These are phyloP conservation scores for Pochonia chlamydosporia DNA, from an alignment of 2,329 filamentous ascomycete genomes.

Conservation along the genomic window DNA sequence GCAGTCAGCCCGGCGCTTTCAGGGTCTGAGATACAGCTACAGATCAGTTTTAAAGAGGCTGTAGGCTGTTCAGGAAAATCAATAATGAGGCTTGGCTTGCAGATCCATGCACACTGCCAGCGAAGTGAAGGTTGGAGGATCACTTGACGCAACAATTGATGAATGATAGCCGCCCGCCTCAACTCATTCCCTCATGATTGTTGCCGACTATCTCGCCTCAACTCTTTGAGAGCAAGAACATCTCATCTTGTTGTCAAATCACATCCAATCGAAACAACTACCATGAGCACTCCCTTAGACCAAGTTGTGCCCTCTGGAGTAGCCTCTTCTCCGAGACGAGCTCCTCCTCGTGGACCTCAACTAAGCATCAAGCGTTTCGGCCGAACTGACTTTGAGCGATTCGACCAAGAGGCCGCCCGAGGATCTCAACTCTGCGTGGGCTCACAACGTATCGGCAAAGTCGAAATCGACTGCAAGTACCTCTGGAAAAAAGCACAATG, in stretches of 20 bases:
- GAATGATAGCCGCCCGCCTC: no score
- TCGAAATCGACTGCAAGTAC: constrained; percentile 15
- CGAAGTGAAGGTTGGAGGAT: no score
- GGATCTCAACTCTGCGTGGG: constrained; percentile 13
- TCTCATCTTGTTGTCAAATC: not conserved
- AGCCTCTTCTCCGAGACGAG: not conserved
- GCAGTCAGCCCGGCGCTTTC: not conserved
- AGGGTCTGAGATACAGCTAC: no score
- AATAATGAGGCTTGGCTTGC: no score
- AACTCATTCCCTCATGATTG: no score
- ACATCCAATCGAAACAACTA: not conserved
- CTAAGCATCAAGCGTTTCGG: constrained; percentile 13
- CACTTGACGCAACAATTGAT: no score
- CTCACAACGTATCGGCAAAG: constrained; percentile 11
- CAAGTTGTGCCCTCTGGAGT: not conserved
- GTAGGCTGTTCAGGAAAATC: no score
- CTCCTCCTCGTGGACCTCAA: constrained; percentile 1
- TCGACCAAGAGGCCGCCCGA: constrained; percentile 10
- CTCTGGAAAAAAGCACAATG: constrained; percentile 13
- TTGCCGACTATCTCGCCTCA: no score
- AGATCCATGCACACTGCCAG: no score
- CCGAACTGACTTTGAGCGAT: constrained; percentile 14
- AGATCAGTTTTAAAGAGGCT: no score
- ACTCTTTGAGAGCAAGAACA: not conserved
- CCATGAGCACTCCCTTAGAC: not conserved